Conservation (phyloP, 2,329 filamentous ascomycete species). For the Monilinia aucupariae region DNA sequence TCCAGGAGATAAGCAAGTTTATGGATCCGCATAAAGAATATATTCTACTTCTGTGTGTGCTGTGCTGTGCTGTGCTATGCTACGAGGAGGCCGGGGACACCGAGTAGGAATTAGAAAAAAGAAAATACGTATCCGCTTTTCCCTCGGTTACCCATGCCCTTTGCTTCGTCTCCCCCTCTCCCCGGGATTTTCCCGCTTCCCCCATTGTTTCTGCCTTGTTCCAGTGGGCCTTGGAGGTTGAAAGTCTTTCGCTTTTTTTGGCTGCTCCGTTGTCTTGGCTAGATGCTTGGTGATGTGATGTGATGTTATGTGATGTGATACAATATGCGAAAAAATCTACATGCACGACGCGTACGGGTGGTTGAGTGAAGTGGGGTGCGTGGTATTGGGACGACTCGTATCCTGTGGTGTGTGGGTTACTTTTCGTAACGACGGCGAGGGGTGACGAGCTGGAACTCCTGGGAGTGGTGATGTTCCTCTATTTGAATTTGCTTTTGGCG, state of each 20-base stretch:
- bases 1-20: too few relatives aligned
- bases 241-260: background rate
- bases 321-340: too few relatives aligned
- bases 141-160: background rate
- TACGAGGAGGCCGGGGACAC: too few relatives aligned
- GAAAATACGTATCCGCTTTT: background rate
- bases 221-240: background rate
- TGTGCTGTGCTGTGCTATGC: too few relatives aligned
- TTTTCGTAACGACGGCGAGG: background rate
- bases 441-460: background rate
- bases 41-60: too few relatives aligned
- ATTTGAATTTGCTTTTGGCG: background rate
- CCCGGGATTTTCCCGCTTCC: too few relatives aligned
- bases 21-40: too few relatives aligned
- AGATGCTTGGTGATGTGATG: too few relatives aligned
- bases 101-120: too few relatives aligned
- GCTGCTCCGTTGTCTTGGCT: background rate
- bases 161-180: background rate
- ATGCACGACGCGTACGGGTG: background rate
- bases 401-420: background rate
- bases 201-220: background rate
- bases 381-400: background rate
- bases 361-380: background rate
- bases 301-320: background rate
- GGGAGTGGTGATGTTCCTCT: background rate